These are phyloP conservation scores for Fusarium pseudoanthophilum DNA, from an alignment of 2,329 filamentous ascomycete species.

Conservation along the genomic window DNA sequence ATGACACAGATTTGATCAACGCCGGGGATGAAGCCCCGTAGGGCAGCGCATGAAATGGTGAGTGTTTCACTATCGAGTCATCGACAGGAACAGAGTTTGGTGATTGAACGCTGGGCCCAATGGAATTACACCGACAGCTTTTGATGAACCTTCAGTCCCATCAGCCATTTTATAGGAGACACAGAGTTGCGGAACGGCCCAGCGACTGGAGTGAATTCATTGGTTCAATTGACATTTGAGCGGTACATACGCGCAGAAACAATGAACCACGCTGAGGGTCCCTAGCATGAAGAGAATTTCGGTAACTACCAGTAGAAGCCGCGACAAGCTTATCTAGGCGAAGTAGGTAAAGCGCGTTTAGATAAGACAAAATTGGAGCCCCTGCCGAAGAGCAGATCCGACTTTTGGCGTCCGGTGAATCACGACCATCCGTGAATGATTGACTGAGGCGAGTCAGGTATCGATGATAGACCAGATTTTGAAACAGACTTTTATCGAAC, in stretches of 20 bases:
- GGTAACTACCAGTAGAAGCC: accelerated
- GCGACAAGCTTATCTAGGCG: neutral
- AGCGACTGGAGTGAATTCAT: too few relatives aligned
- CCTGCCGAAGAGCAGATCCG: too few relatives aligned
- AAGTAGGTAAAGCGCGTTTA: neutral
- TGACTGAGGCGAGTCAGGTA: accelerated
- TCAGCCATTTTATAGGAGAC: neutral
- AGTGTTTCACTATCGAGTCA: neutral
- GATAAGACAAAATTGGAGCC: neutral
- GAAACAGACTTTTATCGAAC: accelerated
- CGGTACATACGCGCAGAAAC: too few relatives aligned
- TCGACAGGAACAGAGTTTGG: neutral
- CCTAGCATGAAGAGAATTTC: neutral
- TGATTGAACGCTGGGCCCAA: neutral
- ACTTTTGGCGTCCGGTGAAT: too few relatives aligned
- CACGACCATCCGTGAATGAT: too few relatives aligned
- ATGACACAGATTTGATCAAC: neutral
- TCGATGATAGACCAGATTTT: accelerated
- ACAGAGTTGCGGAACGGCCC: neutral
- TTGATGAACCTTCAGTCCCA: neutral
- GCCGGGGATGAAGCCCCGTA: neutral
- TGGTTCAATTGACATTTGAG: too few relatives aligned
- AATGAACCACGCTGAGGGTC: accelerated
- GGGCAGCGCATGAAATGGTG: neutral
- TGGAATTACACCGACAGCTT: neutral